Evolutionary conservation across 1,284 basidiomycete species (phyloP), one percentile per base, ranked within the genome.

Genomic region (Ganoderma lingzhi): DNA sequence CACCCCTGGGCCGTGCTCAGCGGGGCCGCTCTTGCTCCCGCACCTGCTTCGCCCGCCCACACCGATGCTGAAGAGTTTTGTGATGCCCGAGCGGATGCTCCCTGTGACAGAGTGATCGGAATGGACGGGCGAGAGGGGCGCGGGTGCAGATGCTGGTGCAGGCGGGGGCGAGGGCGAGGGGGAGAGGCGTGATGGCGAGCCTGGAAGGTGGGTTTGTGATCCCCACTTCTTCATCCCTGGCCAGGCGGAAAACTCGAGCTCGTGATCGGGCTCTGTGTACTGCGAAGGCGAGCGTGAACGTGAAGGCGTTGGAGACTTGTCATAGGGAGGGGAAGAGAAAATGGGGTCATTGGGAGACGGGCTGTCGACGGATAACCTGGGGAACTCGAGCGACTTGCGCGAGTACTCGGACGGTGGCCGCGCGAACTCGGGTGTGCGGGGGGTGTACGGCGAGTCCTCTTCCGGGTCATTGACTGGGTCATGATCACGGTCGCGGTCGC

Each of bases 41-140:
- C 48, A 28, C 10, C 23, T 28, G 12, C 23, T 28, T 10, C 12
- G 8, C 12, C 48, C 48, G 23, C 48, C 48, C 8, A 53, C 12
- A 23, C 48, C 48, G 23, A 53, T 10, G 23, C 67, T 66, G 68
- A 73, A 73, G 23, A 73, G 62, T 70, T 72, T 74, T 51, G 66
- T 60, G 60, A 74, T 39, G 44, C 71, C 68, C 39, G 41, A 44
- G 64, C 64, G 65, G 41, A 55, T 19, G 30, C 63, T 58, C 42
- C 55, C 15, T 30, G 42, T 64, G 55, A 41, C 44, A 15, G 62
- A 63, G 23, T 45, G 58, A n/a, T 63, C 62, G 17, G 66, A 67
- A 17, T 45, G 37, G 19, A 67, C 62, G 15, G 66, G 66, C 30
- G 62, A 63, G 48, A 51, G 53, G 3, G 66, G 66, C 55, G 62